Evolutionary conservation across 345 rosid genomes (phyloP).

Genomic region (Eucalyptus brandiana): DNA sequence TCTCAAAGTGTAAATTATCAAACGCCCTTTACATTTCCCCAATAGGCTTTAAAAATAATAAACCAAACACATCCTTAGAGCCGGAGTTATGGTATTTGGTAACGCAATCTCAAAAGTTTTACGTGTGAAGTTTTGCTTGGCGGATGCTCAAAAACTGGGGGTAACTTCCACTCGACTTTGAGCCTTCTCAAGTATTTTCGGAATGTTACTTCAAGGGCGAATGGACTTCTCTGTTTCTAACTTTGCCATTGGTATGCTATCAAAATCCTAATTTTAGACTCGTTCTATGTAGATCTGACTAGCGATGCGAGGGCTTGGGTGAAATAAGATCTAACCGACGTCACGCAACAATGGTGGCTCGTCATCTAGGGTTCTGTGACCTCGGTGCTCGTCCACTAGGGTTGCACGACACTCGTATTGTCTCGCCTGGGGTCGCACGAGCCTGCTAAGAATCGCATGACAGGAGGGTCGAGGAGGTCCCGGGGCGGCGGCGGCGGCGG

Average conservation of each 20-base stretch:
- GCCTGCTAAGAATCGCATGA: background rate
- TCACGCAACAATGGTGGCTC: rapidly evolving
- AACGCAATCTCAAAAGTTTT: background rate
- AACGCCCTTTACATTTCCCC: rapidly evolving
- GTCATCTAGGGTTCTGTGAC: background rate
- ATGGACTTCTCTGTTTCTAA: background rate
- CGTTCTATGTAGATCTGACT: background rate
- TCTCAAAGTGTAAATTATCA: too few relatives aligned
- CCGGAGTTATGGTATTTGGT: rapidly evolving
- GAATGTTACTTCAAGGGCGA: background rate
- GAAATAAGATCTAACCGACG: background rate
- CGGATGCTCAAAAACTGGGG: background rate
- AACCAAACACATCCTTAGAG: background rate
- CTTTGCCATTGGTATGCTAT: background rate
- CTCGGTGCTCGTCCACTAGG: background rate
- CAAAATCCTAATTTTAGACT: background rate
- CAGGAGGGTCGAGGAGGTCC: background rate
- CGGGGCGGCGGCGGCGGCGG: background rate
- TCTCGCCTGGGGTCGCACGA: background rate
- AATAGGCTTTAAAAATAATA: too few relatives aligned
- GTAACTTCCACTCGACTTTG: background rate
- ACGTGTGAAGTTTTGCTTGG: background rate
- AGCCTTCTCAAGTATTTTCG: background rate
- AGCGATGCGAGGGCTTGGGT: background rate
- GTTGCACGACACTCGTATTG: background rate